Base-by-base conservation (phyloP, 192 early-diverging fungal genomes). In the Podila verticillata region DNA sequence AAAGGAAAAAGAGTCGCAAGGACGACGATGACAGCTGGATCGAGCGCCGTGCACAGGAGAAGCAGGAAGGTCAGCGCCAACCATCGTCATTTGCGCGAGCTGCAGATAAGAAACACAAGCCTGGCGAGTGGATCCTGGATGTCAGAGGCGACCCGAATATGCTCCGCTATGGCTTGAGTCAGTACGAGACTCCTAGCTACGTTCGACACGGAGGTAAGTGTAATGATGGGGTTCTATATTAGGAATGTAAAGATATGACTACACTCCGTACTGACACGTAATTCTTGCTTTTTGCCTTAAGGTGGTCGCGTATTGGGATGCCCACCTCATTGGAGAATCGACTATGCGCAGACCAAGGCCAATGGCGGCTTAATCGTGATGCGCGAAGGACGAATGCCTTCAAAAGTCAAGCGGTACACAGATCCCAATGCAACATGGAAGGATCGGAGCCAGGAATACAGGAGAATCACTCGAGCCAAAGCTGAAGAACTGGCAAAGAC, bases 71-170 rank as follows among this genome's bases (percentile, higher is more conserved):
- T 5, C 48, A 63, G 22, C 20, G 57, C 5, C 48, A 56, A 3
- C 9, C 2, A n/a, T 5, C 51, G 24, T 30, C 58, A 2, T 60
- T 60, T 60, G 58, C 49, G 34, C 3, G 48, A 57, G 34, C 63
- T 51, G 7, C 8, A 65, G 17, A 44, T 10, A 62, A 48, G 63
- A 24, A 28, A 17, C 63, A 64, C 22, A 67, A 80, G 36, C 70
- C 77, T 30, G 77, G 77, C 15, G 44, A 66, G 28, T 80, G 69
- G 77, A 26, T 72, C 48, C 61, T 86, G 26, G 85, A 82, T 56
- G 68, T 72, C 17, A 59, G 61, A 47, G 85, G 85, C 24, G 85
- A 86, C 29, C 24, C 24, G 4, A 62, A 80, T 32, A 58, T 58
- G 13, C 44, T 80, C 8, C 63, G 66, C 2, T 86, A 84, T 66